A percentile compares a stretch with the other conserved stretches of the same genome.
Conservation (phyloP, 2,329 filamentous ascomycete species). For the Emericellopsis cladophorae region DNA sequence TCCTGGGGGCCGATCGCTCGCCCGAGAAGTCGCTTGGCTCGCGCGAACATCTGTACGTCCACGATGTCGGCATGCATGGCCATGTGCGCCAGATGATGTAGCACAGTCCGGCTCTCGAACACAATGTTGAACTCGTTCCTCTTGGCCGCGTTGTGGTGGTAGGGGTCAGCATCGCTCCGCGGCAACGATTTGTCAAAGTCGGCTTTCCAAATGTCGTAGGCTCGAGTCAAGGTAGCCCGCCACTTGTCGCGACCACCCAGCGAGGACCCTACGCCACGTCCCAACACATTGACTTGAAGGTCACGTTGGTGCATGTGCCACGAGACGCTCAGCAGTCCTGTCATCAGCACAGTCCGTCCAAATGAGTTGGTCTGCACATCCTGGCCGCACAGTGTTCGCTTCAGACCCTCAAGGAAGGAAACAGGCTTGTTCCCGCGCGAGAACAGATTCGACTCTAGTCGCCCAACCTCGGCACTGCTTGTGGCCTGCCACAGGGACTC, state of each 20-base stretch:
- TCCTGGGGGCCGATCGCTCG: constrained; percentile 75
- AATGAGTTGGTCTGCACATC: constrained; percentile 86
- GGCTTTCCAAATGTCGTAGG: constrained; percentile 87
- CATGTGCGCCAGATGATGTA: constrained; percentile 94
- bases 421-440: constrained; percentile 74
- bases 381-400: constrained; percentile 75
- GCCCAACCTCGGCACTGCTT: constrained; percentile 73
- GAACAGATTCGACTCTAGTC: constrained; percentile 68
- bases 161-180: constrained; percentile 43
- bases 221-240: constrained; percentile 71
- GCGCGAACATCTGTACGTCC: constrained; percentile 93
- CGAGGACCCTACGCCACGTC: constrained; percentile 56
- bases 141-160: constrained; percentile 40
- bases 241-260: constrained; percentile 85
- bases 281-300: constrained; percentile 79
- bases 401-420: constrained; percentile 82
- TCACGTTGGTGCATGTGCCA: constrained; percentile 98
- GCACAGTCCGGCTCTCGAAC: constrained; percentile 76
- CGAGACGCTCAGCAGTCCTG: constrained; percentile 80
- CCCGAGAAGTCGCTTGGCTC: constrained; percentile 73
- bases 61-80: constrained; percentile 95
- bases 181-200: constrained; percentile 78
- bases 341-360: constrained; percentile 86
- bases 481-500: constrained; percentile 87
- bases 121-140: constrained; percentile 53